phyloP scores from a whole-genome alignment of 1,284 basidiomycete species.

The Hymenochaete sp. region DNA sequence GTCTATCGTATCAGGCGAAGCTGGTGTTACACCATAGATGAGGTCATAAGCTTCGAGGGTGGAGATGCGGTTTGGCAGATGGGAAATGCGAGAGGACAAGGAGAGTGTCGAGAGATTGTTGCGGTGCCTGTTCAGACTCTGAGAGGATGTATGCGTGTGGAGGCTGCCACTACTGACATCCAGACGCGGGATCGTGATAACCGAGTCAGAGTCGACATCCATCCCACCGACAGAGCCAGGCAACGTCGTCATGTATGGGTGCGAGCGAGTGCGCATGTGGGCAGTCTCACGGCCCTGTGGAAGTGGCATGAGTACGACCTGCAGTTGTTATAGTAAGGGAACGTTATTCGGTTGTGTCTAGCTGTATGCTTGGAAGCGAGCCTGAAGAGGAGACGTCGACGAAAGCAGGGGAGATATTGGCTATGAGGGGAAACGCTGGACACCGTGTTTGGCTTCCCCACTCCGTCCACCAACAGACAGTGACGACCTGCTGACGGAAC shows the following conservation, averaged over 20 bases:
- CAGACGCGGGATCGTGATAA: too few relatives aligned
- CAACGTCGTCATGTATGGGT: background rate
- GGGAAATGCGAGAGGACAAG: conserved; percentile 12
- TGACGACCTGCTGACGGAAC: too few relatives aligned
- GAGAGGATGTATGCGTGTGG: too few relatives aligned
- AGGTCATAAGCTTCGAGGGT: conserved; percentile 59
- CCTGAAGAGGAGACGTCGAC: conserved; percentile 3
- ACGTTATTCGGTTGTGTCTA: background rate
- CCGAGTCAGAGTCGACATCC: too few relatives aligned
- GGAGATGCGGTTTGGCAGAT: conserved; percentile 29
- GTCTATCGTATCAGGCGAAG: conserved; percentile 33
- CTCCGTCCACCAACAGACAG: too few relatives aligned
- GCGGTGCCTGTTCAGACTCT: conserved; percentile 4
- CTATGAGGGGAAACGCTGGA: too few relatives aligned
- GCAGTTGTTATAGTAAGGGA: conserved; percentile 1
- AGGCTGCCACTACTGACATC: too few relatives aligned
- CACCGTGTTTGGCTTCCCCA: too few relatives aligned
- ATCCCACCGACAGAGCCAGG: too few relatives aligned
- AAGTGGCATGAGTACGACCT: conserved; percentile 1
- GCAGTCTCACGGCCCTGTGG: background rate
- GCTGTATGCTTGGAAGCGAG: background rate
- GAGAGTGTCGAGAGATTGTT: conserved; percentile 14
- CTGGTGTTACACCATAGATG: conserved; percentile 45
- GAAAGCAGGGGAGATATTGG: conserved; percentile 2
- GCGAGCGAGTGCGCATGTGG: conserved; percentile 1